Conservation (phyloP, 306 rosid genomes). For the Albizia julibrissin region DNA sequence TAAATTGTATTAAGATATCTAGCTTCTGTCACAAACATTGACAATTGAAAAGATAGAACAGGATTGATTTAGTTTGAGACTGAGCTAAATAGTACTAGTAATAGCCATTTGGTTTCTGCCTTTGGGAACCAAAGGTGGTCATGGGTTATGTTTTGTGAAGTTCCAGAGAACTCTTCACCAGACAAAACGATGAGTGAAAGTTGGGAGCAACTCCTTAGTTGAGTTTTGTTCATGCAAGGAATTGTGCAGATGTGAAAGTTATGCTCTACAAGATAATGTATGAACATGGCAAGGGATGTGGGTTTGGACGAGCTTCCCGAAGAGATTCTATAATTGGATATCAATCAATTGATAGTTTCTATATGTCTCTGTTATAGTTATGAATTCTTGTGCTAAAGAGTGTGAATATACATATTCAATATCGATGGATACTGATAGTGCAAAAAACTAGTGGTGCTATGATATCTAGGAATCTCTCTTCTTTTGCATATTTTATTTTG, state of each 20-base stretch:
- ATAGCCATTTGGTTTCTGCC: background rate
- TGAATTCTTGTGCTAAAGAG: background rate
- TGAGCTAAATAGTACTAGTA: background rate
- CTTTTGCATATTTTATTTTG: constrained; percentile 8
- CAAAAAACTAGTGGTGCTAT: background rate
- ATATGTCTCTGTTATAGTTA: background rate
- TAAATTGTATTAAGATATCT: background rate
- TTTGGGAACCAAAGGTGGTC: background rate
- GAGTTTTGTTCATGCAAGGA: background rate
- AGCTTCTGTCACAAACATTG: background rate
- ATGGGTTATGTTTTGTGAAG: background rate
- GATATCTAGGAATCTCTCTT: background rate
- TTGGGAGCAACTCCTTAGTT: background rate
- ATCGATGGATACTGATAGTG: background rate
- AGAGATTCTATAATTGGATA: background rate
- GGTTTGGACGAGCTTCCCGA: background rate
- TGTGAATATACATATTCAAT: background rate
- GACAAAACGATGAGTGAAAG: background rate
- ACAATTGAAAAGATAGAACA: background rate
- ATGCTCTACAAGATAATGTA: background rate
- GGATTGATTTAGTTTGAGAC: background rate
- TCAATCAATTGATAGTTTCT: background rate
- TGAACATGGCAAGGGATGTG: background rate
- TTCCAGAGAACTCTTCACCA: background rate
- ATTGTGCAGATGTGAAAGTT: background rate